Evolutionary conservation across 306 rosid genomes (phyloP), one percentile per base, ranked within the genome.

Genomic region (Rosa lucieae): DNA sequence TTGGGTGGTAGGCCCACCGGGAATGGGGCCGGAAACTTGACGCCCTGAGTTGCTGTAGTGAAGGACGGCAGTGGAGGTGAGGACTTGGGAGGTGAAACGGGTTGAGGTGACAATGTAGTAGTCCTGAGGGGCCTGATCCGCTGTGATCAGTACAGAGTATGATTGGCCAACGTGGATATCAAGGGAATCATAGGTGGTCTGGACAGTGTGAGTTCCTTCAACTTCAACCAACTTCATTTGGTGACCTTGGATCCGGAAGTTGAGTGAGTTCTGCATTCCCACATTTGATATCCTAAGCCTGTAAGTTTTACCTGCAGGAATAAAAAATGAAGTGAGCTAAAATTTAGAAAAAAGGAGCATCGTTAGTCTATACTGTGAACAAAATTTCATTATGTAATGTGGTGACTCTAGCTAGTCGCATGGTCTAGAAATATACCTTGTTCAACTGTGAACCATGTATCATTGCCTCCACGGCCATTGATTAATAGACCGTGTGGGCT

Each of bases 101-200:
- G 92, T 87, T 46, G 98, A 89, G 20, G 80, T 95, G 0, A 73
- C 97, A 61, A 92, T 81, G 82, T 86, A 91, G 83, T 90, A 92
- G 43, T 92, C 97, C 46, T 71, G 83, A 14, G 98, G 89, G n/a
- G 89, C 82, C 66, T 89, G 96, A 70, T 95, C 88, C 12, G 98
- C 97, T 29, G 99, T 95, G 86, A 95, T 70, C 18, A 92, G 96
- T 51, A 92, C 97, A 0, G 97, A 95, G 67, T 90, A 90, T 55
- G 99, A 95, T 23, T 95, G 99, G 42, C 99, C 99, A 11, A 87
- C 98, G 51, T 95, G 98, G 79, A 92, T 89, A 80, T 95, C 99
- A 35, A 95, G 80, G 11, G 97, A 91, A 2, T 93, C 86, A 78
- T 91, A 95, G 0, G 82, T 78, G 20, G 95, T 91, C 69, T 95